Evolutionary conservation across 1,284 basidiomycete genomes (phyloP).

Genomic region (Anthracocystis panici-leucophaei): DNA sequence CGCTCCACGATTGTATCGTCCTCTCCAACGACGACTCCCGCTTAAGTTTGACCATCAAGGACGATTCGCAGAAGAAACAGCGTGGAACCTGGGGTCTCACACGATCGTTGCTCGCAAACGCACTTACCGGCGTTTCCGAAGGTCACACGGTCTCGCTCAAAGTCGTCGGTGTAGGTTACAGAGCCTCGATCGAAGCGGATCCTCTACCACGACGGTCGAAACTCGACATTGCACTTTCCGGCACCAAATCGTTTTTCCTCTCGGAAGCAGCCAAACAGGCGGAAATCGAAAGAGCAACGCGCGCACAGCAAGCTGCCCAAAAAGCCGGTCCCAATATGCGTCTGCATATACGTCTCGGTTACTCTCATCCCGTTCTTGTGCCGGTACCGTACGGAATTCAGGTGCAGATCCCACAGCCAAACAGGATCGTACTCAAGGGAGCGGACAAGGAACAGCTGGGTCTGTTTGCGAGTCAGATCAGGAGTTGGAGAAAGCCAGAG

Average conservation of each 20-base stretch:
- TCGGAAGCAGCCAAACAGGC: constrained; percentile 46
- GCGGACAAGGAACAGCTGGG: constrained; percentile 78
- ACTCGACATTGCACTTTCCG: constrained; percentile 50
- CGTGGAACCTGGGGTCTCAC: constrained; percentile 93
- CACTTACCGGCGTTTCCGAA: constrained; percentile 86
- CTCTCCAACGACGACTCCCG: constrained; percentile 12
- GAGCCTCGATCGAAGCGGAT: constrained; percentile 86
- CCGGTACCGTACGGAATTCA: constrained; percentile 76
- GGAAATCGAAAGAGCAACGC: constrained; percentile 36
- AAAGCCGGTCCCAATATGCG: constrained; percentile 47
- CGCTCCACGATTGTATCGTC: constrained; percentile 57
- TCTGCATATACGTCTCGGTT: constrained; percentile 76
- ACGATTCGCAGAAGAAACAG: constrained; percentile 80
- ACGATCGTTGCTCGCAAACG: constrained; percentile 87
- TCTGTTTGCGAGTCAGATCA: constrained; percentile 86
- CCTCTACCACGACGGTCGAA: constrained; percentile 71
- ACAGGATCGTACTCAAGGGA: constrained; percentile 73
- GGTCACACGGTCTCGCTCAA: constrained; percentile 86
- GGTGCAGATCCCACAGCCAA: constrained; percentile 71
- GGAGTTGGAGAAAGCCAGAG: constrained; percentile 88
- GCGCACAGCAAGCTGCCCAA: constrained; percentile 14
- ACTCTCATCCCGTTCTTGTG: constrained; percentile 86
- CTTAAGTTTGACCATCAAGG: constrained; percentile 76
- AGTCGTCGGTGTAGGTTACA: constrained; percentile 94
- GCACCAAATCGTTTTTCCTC: constrained; percentile 47